Base-by-base conservation (phyloP, 257 asterid species). In the Solanum clarkiae region DNA sequence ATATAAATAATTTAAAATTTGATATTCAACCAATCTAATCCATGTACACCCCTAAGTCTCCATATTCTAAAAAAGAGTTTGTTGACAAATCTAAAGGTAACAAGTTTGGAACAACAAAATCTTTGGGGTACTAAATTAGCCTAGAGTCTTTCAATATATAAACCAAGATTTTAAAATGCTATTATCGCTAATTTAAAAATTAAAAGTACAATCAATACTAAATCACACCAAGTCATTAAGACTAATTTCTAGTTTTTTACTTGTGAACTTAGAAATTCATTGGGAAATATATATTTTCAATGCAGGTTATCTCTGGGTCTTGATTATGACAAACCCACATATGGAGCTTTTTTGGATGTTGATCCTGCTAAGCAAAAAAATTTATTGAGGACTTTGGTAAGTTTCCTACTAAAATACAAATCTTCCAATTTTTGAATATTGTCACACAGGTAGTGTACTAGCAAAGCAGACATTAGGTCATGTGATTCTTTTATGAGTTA, bases 221-320 rank as follows among this genome's bases (percentile, higher is more conserved):
- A 7, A 20, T 22, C 65, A 59, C 2, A 32, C 36, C 22, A n/a
- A 60, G 68, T 60, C 1, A 16, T 62, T 26, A 7, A 22, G 4
- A 40, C 12, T 62, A 14, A 49, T 49, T 49, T 62, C 32, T 49
- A n/a, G 13, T 69, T 16, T 40, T 12, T 14, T 62, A 63, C 80
- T 65, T 40, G 79, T 12, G 8, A 8, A 10, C 8, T 10, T 4
- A 24, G 4, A 53, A 54, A 54, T 4, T 54, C 13, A 13, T 54
- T 22, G 16, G 49, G 68, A 60, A n/a, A 36, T 85, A 9, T 51
- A 32, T 32, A 32, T 14, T 53, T 85, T 75, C 10, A 17, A 59
- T 80, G 54, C 82, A 92, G 95, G 83, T 92, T 94, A 8, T 91
- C 94, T 3, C 42, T 89, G 62, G 79, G 84, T 80, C 83, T 84